These are phyloP conservation scores for Tolypocladium guangdongense DNA, from an alignment of 2,329 filamentous ascomycete species.

Conservation along the genomic window DNA sequence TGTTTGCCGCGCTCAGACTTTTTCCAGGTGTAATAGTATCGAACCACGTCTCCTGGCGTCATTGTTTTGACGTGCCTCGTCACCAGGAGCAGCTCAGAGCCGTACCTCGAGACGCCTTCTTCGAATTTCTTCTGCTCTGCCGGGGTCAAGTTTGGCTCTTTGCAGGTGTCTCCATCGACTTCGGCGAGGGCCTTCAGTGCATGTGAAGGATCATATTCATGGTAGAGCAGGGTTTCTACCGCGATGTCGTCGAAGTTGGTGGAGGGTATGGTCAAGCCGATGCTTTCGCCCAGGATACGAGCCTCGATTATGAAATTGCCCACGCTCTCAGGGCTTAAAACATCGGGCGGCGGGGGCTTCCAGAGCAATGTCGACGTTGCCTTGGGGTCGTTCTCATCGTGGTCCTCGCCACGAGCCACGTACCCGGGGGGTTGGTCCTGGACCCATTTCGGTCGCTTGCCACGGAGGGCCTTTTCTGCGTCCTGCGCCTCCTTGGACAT, in stretches of 20 bases:
- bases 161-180: conserved; percentile 60
- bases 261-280: conserved; percentile 63
- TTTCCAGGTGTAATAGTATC: conserved; percentile 98
- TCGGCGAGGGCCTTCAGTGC: conserved; percentile 61
- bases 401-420: conserved; percentile 71
- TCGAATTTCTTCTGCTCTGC: conserved; percentile 85
- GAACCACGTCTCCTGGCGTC: conserved; percentile 68
- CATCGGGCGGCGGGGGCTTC: conserved; percentile 55
- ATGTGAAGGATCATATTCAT: conserved; percentile 59
- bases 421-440: conserved; percentile 87
- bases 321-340: conserved; percentile 45
- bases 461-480: conserved; percentile 66
- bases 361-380: conserved; percentile 70
- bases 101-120: conserved; percentile 79
- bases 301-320: conserved; percentile 67
- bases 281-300: conserved; percentile 49
- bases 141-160: conserved; percentile 70
- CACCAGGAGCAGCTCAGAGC: conserved; percentile 77
- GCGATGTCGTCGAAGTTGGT: conserved; percentile 87
- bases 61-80: conserved; percentile 79
- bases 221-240: conserved; percentile 58
- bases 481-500: conserved; percentile 74
- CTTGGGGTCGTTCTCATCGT: conserved; percentile 56
- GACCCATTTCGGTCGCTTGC: conserved; percentile 83
- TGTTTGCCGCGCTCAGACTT: conserved; percentile 77